Evolutionary conservation across 139 green algal species (phyloP).

Genomic region (Raphidocelis subcapitata): DNA sequence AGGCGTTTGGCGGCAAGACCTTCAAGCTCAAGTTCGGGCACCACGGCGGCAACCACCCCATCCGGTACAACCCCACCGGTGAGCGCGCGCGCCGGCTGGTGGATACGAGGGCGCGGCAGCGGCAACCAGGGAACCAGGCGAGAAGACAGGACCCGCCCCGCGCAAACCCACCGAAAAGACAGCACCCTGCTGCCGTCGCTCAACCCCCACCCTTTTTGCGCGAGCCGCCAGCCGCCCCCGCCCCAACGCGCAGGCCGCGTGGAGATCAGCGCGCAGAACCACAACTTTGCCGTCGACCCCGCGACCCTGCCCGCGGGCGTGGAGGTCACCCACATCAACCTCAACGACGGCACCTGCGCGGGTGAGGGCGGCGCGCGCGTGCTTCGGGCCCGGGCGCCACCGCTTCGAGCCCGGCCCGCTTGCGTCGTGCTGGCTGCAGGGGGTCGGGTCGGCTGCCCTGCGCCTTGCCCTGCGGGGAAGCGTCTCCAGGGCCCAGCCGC

Average conservation of each 20-base stretch:
- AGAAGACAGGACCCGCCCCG: too few relatives aligned
- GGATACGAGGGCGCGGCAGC: not conserved
- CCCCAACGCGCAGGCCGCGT: slow-evolving; percentile 82
- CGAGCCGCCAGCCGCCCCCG: not conserved
- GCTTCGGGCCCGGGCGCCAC: slow-evolving; percentile 24
- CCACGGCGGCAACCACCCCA: slow-evolving; percentile 99
- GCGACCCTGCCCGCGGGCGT: slow-evolving; percentile 81
- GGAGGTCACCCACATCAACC: slow-evolving; percentile 96
- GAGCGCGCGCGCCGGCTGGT: not conserved
- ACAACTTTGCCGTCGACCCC: slow-evolving; percentile 99
- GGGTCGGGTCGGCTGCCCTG: not conserved
- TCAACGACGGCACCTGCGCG: slow-evolving; percentile 99
- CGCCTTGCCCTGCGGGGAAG: slow-evolving; percentile 3
- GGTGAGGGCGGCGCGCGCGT: too few relatives aligned
- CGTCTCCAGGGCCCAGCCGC: not conserved
- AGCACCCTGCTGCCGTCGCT: too few relatives aligned
- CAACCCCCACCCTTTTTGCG: too few relatives aligned
- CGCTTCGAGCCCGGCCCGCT: too few relatives aligned
- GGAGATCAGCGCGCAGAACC: slow-evolving; percentile 94
- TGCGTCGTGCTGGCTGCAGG: too few relatives aligned
- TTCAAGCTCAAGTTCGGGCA: slow-evolving; percentile 99
- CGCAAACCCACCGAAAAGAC: too few relatives aligned
- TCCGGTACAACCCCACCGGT: slow-evolving; percentile 74
- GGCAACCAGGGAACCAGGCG: not conserved
- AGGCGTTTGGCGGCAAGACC: slow-evolving; percentile 94